Conservation (phyloP, 2,329 filamentous ascomycete genomes). For the Lojkania enalia region DNA sequence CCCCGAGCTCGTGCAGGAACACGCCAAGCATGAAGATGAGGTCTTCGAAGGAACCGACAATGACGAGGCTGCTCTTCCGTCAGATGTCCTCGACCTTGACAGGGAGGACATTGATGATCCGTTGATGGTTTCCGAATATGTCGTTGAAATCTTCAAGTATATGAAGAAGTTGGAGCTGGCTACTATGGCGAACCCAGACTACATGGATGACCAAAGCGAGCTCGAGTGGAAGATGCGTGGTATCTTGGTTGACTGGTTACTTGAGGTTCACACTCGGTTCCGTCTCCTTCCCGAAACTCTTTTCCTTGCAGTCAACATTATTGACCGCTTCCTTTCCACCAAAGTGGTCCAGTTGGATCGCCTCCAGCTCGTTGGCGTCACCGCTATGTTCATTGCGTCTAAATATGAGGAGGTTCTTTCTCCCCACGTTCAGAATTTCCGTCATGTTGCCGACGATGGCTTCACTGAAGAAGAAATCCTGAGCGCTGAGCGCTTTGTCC, state of each 20-base stretch:
- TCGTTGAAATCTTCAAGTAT: slow-evolving; percentile 96
- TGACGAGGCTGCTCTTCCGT: slow-evolving; percentile 50
- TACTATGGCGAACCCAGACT: slow-evolving; percentile 85
- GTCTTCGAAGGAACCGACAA: slow-evolving; percentile 31
- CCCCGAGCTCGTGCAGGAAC: slow-evolving; percentile 5
- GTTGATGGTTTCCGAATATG: slow-evolving; percentile 97
- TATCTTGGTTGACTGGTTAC: slow-evolving; percentile 96
- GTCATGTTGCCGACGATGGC: slow-evolving; percentile 93
- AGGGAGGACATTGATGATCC: slow-evolving; percentile 89
- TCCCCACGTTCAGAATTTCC: slow-evolving; percentile 95
- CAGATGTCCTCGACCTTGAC: slow-evolving; percentile 66
- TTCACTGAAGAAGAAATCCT: slow-evolving; percentile 95
- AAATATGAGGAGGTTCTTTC: slow-evolving; percentile 99
- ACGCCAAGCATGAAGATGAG: slow-evolving; percentile 17
- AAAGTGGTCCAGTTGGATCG: slow-evolving; percentile 97
- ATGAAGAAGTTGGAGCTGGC: slow-evolving; percentile 80
- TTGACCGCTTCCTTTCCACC: slow-evolving; percentile 93
- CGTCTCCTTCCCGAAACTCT: slow-evolving; percentile 93
- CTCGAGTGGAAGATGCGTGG: slow-evolving; percentile 98
- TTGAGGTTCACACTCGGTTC: slow-evolving; percentile 97
- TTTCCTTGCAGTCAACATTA: slow-evolving; percentile 96
- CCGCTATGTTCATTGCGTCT: slow-evolving; percentile 98
- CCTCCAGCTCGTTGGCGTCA: slow-evolving; percentile 93
- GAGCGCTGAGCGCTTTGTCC: slow-evolving; percentile 93
- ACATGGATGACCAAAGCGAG: slow-evolving; percentile 93